Evolutionary conservation across 1,139 yeast species (phyloP).

Genomic region (Debaryomycetaceae sp.): DNA sequence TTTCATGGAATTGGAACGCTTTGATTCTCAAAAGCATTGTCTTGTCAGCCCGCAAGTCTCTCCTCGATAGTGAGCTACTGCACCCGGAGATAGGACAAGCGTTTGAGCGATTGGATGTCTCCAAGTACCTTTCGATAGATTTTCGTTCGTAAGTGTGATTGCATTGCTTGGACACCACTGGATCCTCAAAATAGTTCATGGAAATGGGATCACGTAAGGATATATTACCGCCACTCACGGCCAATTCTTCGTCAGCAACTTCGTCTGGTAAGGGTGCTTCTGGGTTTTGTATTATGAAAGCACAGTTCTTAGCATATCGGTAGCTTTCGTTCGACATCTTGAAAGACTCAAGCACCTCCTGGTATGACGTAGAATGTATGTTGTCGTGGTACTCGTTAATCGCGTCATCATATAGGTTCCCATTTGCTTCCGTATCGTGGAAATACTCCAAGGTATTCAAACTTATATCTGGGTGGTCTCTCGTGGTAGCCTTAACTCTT

Average conservation of each 20-base stretch:
- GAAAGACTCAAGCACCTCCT: conserved; percentile 4
- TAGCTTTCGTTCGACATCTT: conserved; percentile 11
- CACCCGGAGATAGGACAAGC: conserved; percentile 53
- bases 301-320: conserved; percentile 22
- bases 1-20: conserved; percentile 21
- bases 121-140: conserved; percentile 34
- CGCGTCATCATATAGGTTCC: conserved; percentile 4
- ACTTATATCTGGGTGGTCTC: conserved; percentile 6
- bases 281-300: conserved; percentile 33
- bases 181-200: conserved; percentile 44
- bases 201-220: conserved; percentile 67
- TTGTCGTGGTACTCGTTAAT: conserved; percentile 5
- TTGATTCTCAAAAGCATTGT: conserved; percentile 50
- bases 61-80: conserved; percentile 19
- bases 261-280: conserved; percentile 42
- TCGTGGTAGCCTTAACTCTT: conserved; percentile 3
- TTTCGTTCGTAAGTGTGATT: conserved; percentile 57
- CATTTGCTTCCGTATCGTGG: neutral
- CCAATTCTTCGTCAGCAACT: conserved; percentile 49
- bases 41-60: conserved; percentile 39
- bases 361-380: conserved; percentile 1
- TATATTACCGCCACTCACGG: conserved; percentile 64
- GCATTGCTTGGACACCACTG: conserved; percentile 53
- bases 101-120: conserved; percentile 6
- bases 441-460: conserved; percentile 5